phyloP scores from a whole-genome alignment of 768 basidiomycete species.

The Pleurotus salmoneostramineus region DNA sequence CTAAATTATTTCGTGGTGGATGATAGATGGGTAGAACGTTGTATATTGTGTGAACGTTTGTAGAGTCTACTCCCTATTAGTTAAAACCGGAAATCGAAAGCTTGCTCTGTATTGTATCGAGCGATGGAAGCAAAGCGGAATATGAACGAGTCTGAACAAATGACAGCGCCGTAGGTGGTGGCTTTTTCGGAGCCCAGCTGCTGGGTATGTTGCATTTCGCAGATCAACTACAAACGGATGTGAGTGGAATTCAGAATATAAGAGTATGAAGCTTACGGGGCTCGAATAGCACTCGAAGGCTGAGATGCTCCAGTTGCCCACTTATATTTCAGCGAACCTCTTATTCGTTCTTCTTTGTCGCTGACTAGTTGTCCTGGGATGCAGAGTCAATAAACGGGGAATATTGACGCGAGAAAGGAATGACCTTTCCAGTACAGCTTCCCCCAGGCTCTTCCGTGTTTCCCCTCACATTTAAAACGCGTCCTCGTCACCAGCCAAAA shows the following conservation, averaged over 20 bases:
- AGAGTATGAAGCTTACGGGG: too few species aligned
- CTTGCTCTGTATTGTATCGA: too few species aligned
- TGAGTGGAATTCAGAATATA: too few species aligned
- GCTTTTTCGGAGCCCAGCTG: too few species aligned
- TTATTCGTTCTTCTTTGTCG: constrained; percentile 56
- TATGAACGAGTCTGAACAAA: too few species aligned
- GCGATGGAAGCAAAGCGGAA: too few species aligned
- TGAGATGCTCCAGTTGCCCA: constrained; percentile 62
- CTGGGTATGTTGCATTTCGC: too few species aligned
- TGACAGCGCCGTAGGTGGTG: too few species aligned
- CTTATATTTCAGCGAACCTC: constrained; percentile 68
- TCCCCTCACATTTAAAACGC: constrained; percentile 67
- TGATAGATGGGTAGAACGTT: background rate
- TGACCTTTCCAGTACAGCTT: constrained; percentile 74
- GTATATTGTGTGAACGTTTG: too few species aligned
- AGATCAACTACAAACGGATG: too few species aligned
- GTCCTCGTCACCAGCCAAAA: constrained; percentile 78
- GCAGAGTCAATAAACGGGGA: background rate
- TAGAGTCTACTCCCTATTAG: too few species aligned
- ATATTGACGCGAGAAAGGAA: constrained; percentile 16
- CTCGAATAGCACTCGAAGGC: constrained; percentile 9
- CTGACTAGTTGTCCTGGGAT: constrained; percentile 58
- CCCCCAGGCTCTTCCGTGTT: constrained; percentile 84
- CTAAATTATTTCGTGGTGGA: constrained; percentile 9
- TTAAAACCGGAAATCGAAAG: too few species aligned